Evolutionary conservation across 352 stramenopile species (phyloP).

Genomic region (Phytophthora idaei): DNA sequence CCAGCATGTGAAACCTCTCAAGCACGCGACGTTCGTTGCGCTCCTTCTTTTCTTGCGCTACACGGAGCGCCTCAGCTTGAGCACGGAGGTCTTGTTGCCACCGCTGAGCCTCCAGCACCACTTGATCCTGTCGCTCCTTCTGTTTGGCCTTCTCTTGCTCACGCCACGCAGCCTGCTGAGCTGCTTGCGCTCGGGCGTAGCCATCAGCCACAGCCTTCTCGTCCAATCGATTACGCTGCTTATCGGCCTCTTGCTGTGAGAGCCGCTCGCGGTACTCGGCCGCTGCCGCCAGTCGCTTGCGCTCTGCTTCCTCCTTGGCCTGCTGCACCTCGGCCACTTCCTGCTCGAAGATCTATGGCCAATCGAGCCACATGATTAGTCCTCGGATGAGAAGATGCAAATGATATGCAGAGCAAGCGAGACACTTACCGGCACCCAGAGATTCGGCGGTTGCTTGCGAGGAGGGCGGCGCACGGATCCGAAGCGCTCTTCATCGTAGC

Average conservation of each 20-base stretch:
- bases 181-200: conserved; percentile 44
- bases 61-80: conserved; percentile 43
- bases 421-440: conserved; percentile 56
- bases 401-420: background rate
- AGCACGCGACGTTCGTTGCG: conserved; percentile 51
- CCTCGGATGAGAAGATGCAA: background rate
- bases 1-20: conserved; percentile 44
- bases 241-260: conserved; percentile 50
- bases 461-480: conserved; percentile 52
- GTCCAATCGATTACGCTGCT: conserved; percentile 28
- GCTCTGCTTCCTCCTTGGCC: conserved; percentile 53
- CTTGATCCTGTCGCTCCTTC: conserved; percentile 31
- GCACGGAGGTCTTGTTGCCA: conserved; percentile 51
- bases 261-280: conserved; percentile 48
- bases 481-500: conserved; percentile 68
- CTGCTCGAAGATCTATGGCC: conserved; percentile 58
- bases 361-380: background rate
- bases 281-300: conserved; percentile 44
- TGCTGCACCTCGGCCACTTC: conserved; percentile 59
- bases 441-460: conserved; percentile 50
- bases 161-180: conserved; percentile 52
- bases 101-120: conserved; percentile 46
- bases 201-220: conserved; percentile 43
- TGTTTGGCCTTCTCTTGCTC: conserved; percentile 45
- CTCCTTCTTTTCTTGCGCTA: conserved; percentile 45